Conservation (phyloP, 192 early-diverging fungal species). For the Backusella liffmaniae region DNA sequence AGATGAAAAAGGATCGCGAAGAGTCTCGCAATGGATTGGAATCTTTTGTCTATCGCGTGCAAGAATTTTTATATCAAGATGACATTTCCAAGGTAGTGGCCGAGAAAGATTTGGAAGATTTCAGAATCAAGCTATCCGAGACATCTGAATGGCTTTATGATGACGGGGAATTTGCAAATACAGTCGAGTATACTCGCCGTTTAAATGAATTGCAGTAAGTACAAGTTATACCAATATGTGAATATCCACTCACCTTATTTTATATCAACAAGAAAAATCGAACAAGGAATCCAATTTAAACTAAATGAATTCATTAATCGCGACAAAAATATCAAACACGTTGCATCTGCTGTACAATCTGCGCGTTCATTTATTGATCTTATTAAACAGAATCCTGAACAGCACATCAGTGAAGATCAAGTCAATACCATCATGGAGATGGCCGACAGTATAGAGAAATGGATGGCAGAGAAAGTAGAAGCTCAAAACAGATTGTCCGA, state of each 20-base stretch:
- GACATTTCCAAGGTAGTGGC: constrained; percentile 63
- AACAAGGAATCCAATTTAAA: constrained; percentile 46
- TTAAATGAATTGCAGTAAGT: constrained; percentile 44
- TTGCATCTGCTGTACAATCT: constrained; percentile 34
- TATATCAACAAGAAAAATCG: constrained; percentile 32
- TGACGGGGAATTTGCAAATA: constrained; percentile 73
- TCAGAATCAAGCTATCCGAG: constrained; percentile 54
- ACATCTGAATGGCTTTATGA: constrained; percentile 86
- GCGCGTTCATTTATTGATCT: constrained; percentile 42
- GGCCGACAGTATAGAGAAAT: constrained; percentile 54
- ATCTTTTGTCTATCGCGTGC: constrained; percentile 82
- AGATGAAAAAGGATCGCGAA: constrained; percentile 64
- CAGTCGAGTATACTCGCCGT: constrained; percentile 50
- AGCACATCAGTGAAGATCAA: constrained; percentile 55
- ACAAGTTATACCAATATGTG: not conserved
- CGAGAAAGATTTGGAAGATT: constrained; percentile 63
- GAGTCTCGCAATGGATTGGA: constrained; percentile 88
- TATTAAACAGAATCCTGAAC: constrained; percentile 52
- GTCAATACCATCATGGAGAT: constrained; percentile 49
- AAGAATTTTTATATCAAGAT: constrained; percentile 80
- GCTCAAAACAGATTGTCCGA: constrained; percentile 57
- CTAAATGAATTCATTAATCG: constrained; percentile 46
- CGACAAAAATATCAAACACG: constrained; percentile 42
- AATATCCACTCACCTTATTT: not conserved
- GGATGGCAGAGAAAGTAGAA: constrained; percentile 63